A percentile compares a stretch with the other conserved stretches of the same genome.
Evolutionary conservation across 2,329 filamentous ascomycete genomes (phyloP).

Genomic region (Calcarisporium arbuscula): DNA sequence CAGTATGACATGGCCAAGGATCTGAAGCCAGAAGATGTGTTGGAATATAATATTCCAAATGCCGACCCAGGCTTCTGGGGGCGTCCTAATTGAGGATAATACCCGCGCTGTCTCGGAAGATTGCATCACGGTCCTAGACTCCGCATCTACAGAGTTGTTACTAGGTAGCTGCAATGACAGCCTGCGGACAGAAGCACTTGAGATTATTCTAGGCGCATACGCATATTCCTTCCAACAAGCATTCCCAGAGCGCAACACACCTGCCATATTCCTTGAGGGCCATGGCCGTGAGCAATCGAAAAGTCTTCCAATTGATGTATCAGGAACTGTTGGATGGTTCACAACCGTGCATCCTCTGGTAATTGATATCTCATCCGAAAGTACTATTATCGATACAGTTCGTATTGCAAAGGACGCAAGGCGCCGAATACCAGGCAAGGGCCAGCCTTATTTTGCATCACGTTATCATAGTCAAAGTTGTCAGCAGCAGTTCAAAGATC

Average conservation of each 20-base stretch:
- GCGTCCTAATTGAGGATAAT: conserved; percentile 5
- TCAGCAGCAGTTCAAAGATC: conserved; percentile 22
- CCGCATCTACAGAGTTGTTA: not conserved
- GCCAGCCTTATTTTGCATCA: conserved; percentile 30
- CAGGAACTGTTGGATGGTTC: conserved; percentile 39
- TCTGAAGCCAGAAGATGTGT: conserved; percentile 1
- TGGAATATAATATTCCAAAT: conserved; percentile 5
- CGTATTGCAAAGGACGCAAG: conserved; percentile 28
- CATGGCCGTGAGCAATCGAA: conserved; percentile 31
- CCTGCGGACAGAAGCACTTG: conserved; percentile 28
- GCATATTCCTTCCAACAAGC: conserved; percentile 24
- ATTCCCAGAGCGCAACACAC: conserved; percentile 27
- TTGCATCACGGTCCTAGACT: conserved; percentile 8
- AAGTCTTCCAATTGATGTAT: conserved; percentile 23
- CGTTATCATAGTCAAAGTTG: conserved; percentile 23
- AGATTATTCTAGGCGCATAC: conserved; percentile 30
- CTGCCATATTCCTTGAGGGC: conserved; percentile 32
- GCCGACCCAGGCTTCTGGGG: conserved; percentile 16
- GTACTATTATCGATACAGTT: conserved; percentile 8
- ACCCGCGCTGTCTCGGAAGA: conserved; percentile 5
- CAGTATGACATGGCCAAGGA: conserved; percentile 21
- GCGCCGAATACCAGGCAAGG: conserved; percentile 26
- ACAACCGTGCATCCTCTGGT: conserved; percentile 32
- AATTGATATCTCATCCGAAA: conserved; percentile 6
- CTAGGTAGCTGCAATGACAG: conserved; percentile 20